phyloP scores from a whole-genome alignment of 345 rosid species.

The Citrus australasica region DNA sequence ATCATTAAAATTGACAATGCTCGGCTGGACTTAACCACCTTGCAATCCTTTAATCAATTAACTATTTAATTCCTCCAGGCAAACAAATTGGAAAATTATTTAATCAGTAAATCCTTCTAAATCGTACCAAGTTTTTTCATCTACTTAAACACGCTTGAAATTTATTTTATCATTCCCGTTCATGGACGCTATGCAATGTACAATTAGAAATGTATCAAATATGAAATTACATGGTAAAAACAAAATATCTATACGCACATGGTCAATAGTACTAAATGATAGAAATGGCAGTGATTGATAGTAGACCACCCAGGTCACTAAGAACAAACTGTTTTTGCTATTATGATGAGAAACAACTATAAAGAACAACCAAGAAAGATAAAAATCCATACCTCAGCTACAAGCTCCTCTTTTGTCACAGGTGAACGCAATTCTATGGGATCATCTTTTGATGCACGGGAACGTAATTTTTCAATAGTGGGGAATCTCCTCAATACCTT shows the following conservation, averaged over 20 bases:
- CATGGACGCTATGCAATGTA: too few species aligned
- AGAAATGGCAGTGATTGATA: too few species aligned
- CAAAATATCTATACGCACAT: too few species aligned
- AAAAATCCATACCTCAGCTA: slow-evolving; percentile 55
- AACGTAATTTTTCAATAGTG: slow-evolving; percentile 54
- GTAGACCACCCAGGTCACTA: not conserved
- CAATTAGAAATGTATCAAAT: too few species aligned
- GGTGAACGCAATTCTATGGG: slow-evolving; percentile 65
- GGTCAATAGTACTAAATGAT: too few species aligned
- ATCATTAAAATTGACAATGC: not conserved
- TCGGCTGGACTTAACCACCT: not conserved
- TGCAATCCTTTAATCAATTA: not conserved
- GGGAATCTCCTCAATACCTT: slow-evolving; percentile 63
- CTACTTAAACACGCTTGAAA: too few species aligned
- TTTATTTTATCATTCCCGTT: too few species aligned
- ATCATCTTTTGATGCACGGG: slow-evolving; percentile 69
- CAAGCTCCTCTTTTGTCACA: slow-evolving; percentile 68
- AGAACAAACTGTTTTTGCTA: not conserved
- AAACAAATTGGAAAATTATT: too few species aligned
- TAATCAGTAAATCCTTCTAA: too few species aligned
- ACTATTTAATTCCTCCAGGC: too few species aligned
- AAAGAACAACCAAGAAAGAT: not conserved
- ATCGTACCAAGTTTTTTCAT: too few species aligned
- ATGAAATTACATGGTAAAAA: too few species aligned
- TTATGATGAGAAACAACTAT: not conserved